Percentiles rank a stretch among this genome's conserved stretches.
phyloP scores from a whole-genome alignment of 768 basidiomycete genomes.

The Hydnomerulius pinastri region DNA sequence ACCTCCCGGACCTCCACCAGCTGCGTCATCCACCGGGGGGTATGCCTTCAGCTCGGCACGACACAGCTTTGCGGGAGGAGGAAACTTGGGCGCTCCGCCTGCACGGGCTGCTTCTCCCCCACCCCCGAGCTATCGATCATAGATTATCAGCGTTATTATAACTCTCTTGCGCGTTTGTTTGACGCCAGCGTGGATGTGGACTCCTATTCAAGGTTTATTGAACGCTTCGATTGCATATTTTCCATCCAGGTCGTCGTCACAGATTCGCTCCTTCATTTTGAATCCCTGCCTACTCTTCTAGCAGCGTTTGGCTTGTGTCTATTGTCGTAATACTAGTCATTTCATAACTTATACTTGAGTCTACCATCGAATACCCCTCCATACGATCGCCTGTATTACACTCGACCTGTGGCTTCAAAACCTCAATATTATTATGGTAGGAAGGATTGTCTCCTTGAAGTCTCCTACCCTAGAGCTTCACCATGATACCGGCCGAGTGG shows the following conservation, averaged over 20 bases:
- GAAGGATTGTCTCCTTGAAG: neutral
- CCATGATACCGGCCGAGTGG: no score
- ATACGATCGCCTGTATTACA: constrained; percentile 18
- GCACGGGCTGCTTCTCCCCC: constrained; percentile 13
- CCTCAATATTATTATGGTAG: neutral
- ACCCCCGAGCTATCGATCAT: constrained; percentile 22
- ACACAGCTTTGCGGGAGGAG: constrained; percentile 21
- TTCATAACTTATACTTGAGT: constrained; percentile 26
- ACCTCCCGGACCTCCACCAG: constrained; percentile 7
- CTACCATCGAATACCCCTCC: constrained; percentile 4
- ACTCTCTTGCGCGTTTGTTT: neutral
- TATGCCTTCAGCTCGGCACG: constrained; percentile 28
- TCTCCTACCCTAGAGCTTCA: no score
- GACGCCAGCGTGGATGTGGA: neutral
- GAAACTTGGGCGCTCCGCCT: constrained; percentile 3
- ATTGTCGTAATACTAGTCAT: constrained; percentile 5
- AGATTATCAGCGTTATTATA: neutral
- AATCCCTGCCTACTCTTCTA: constrained; percentile 7
- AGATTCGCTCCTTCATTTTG: neutral
- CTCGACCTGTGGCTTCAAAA: constrained; percentile 8
- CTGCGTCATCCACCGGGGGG: constrained; percentile 9
- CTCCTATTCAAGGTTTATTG: neutral
- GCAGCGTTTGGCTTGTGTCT: neutral
- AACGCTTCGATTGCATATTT: neutral
- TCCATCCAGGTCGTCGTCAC: neutral